A percentile compares a stretch with the other conserved stretches of the same genome.
Conservation (phyloP, 2,329 filamentous ascomycete genomes). For the Colletotrichum plurivorum region DNA sequence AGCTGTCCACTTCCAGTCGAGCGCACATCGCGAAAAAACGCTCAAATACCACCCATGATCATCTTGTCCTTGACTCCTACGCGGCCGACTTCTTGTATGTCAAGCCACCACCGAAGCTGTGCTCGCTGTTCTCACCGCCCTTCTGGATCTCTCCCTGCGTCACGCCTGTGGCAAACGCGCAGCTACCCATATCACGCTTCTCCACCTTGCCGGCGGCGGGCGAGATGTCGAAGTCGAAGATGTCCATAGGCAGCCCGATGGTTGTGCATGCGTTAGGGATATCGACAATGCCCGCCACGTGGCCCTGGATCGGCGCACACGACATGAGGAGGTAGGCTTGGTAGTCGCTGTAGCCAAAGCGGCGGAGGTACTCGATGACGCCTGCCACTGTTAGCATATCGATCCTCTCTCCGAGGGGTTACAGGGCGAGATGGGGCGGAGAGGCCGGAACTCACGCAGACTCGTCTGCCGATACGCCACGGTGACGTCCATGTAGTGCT, state of each 20-base stretch:
- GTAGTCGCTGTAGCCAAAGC: slow-evolving; percentile 80
- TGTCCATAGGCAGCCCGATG: slow-evolving; percentile 89
- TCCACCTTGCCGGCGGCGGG: slow-evolving; percentile 68
- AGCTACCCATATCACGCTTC: slow-evolving; percentile 57
- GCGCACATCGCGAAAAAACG: slow-evolving; percentile 38
- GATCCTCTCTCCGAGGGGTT: not conserved
- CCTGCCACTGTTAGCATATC: slow-evolving; percentile 51
- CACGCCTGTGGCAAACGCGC: slow-evolving; percentile 72
- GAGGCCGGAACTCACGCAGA: slow-evolving; percentile 59
- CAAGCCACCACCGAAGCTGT: slow-evolving; percentile 66
- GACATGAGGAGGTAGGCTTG: slow-evolving; percentile 90
- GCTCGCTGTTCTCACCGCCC: slow-evolving; percentile 62
- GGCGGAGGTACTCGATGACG: slow-evolving; percentile 83
- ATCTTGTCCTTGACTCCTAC: slow-evolving; percentile 42
- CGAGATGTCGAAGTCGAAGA: slow-evolving; percentile 93
- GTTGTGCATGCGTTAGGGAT: slow-evolving; percentile 94
- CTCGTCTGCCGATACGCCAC: slow-evolving; percentile 89
- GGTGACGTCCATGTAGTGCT: slow-evolving; percentile 89
- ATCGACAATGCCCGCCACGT: slow-evolving; percentile 91
- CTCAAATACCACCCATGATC: slow-evolving; percentile 45
- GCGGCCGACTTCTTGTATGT: slow-evolving; percentile 57
- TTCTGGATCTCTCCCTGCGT: slow-evolving; percentile 58
- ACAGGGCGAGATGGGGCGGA: not conserved
- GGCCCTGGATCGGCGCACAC: slow-evolving; percentile 89
- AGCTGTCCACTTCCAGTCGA: not conserved